Conservation (phyloP, 163 green algal genomes). For the Volvox carteri region DNA sequence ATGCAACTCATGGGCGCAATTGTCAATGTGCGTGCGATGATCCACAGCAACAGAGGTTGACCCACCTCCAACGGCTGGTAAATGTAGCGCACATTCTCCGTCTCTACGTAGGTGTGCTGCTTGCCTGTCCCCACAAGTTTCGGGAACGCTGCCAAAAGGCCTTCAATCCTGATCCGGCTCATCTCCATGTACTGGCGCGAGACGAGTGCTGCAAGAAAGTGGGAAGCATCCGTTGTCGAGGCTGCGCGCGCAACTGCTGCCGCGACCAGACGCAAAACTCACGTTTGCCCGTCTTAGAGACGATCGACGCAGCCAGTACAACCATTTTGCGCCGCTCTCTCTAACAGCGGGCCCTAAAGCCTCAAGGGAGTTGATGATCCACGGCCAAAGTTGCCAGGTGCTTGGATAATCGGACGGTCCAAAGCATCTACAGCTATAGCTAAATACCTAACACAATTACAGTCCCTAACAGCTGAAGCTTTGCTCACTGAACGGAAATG, state of each 20-base stretch:
- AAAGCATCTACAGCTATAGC: too few relatives aligned
- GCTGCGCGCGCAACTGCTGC: slow-evolving; percentile 45
- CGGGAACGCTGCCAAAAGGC: slow-evolving; percentile 97
- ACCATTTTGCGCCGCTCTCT: slow-evolving; percentile 83
- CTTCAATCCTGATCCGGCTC: slow-evolving; percentile 98
- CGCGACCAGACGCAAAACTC: slow-evolving; percentile 22
- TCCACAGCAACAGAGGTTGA: slow-evolving; percentile 94
- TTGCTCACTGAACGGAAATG: slow-evolving; percentile 2
- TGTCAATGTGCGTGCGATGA: slow-evolving; percentile 93
- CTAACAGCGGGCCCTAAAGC: slow-evolving; percentile 15
- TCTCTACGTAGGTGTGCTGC: slow-evolving; percentile 99
- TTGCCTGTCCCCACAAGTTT: slow-evolving; percentile 98
- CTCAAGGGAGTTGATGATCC: slow-evolving; percentile 31
- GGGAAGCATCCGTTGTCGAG: not conserved
- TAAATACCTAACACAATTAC: too few relatives aligned
- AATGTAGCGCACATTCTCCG: slow-evolving; percentile 99
- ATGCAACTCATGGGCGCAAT: not conserved
- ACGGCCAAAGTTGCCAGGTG: not conserved
- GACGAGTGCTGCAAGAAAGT: slow-evolving; percentile 90
- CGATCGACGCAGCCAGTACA: slow-evolving; percentile 93
- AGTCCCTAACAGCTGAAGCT: too few relatives aligned
- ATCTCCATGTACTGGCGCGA: slow-evolving; percentile 99
- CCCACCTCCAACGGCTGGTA: slow-evolving; percentile 98
- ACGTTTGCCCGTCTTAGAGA: slow-evolving; percentile 97
- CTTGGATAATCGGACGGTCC: not conserved